Percentiles rank a stretch among this genome's conserved stretches.
phyloP scores from a whole-genome alignment of 106 monocot genomes.

The Apostasia ramifera region DNA sequence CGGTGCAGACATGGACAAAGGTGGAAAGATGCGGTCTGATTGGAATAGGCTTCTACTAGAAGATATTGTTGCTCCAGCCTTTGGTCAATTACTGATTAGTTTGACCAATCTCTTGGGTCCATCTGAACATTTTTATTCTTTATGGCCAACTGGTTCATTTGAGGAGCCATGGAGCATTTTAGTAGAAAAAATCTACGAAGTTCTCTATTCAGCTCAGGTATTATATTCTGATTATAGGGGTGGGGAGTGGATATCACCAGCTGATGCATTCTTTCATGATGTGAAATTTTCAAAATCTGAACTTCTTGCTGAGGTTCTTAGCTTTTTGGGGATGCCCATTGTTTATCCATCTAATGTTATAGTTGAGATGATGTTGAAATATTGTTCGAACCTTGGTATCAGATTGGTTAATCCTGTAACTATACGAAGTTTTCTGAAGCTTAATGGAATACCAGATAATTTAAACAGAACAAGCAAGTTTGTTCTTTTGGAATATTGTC shows the following conservation, averaged over 20 bases:
- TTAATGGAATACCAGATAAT: slow-evolving; percentile 19
- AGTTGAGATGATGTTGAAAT: slow-evolving; percentile 49
- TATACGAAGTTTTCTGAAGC: slow-evolving; percentile 63
- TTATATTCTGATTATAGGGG: slow-evolving; percentile 51
- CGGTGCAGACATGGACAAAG: slow-evolving; percentile 93
- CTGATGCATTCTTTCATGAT: slow-evolving; percentile 76
- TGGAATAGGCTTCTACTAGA: slow-evolving; percentile 91
- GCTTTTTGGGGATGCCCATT: slow-evolving; percentile 64
- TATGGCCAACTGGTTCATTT: slow-evolving; percentile 82
- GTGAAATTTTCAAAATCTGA: slow-evolving; percentile 30
- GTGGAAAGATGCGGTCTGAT: slow-evolving; percentile 92
- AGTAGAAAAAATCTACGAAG: slow-evolving; percentile 53
- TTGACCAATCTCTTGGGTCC: slow-evolving; percentile 49
- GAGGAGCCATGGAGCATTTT: slow-evolving; percentile 81
- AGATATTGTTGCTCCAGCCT: slow-evolving; percentile 75
- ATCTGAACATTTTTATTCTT: slow-evolving; percentile 58
- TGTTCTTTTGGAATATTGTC: slow-evolving; percentile 79
- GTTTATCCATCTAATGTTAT: slow-evolving; percentile 47
- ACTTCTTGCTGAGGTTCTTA: slow-evolving; percentile 56
- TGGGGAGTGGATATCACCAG: slow-evolving; percentile 75
- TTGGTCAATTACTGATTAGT: slow-evolving; percentile 58
- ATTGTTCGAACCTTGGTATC: slow-evolving; percentile 23
- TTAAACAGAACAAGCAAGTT: slow-evolving; percentile 51
- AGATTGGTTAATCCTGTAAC: slow-evolving; percentile 58
- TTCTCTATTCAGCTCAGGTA: slow-evolving; percentile 46